phyloP scores from a whole-genome alignment of 1,284 basidiomycete species.

The Apiotrichum sp. region DNA sequence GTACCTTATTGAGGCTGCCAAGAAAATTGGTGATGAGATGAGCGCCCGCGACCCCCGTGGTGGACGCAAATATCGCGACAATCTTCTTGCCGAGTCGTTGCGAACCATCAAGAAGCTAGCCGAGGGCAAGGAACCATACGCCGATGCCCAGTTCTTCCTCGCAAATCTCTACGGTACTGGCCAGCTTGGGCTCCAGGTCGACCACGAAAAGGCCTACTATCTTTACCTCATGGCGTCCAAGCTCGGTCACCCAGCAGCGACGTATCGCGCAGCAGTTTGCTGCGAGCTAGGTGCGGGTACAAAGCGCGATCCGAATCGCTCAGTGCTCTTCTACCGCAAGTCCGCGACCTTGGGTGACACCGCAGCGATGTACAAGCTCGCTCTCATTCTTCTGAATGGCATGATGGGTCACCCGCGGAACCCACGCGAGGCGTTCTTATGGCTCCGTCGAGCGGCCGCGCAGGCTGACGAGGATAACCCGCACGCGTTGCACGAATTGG shows the following conservation, averaged over 20 bases:
- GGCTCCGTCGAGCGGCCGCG: slow-evolving; percentile 89
- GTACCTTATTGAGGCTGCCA: slow-evolving; percentile 98
- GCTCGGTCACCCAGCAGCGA: slow-evolving; percentile 91
- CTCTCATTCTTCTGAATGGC: slow-evolving; percentile 88
- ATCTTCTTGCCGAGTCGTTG: slow-evolving; percentile 78
- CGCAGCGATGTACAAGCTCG: slow-evolving; percentile 98
- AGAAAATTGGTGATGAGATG: slow-evolving; percentile 81
- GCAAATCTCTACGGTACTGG: slow-evolving; percentile 97
- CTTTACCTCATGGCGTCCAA: slow-evolving; percentile 97
- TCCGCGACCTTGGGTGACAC: slow-evolving; percentile 94
- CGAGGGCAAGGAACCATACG: slow-evolving; percentile 61
- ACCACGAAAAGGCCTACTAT: slow-evolving; percentile 96
- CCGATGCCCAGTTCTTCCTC: slow-evolving; percentile 98
- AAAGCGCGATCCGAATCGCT: slow-evolving; percentile 74
- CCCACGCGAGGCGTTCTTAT: slow-evolving; percentile 83
- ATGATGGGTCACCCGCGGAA: slow-evolving; percentile 77
- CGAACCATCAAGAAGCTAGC: slow-evolving; percentile 81
- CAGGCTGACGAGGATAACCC: slow-evolving; percentile 99
- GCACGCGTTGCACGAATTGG: slow-evolving; percentile 95
- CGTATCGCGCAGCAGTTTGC: slow-evolving; percentile 96
- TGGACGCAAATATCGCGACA: slow-evolving; percentile 78
- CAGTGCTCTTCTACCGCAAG: slow-evolving; percentile 94
- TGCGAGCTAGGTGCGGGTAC: slow-evolving; percentile 99
- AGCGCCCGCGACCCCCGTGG: slow-evolving; percentile 46
- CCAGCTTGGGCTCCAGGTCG: slow-evolving; percentile 84